Base-by-base conservation (phyloP, 164 flowering plant species). In the Nymphaea colorata region DNA sequence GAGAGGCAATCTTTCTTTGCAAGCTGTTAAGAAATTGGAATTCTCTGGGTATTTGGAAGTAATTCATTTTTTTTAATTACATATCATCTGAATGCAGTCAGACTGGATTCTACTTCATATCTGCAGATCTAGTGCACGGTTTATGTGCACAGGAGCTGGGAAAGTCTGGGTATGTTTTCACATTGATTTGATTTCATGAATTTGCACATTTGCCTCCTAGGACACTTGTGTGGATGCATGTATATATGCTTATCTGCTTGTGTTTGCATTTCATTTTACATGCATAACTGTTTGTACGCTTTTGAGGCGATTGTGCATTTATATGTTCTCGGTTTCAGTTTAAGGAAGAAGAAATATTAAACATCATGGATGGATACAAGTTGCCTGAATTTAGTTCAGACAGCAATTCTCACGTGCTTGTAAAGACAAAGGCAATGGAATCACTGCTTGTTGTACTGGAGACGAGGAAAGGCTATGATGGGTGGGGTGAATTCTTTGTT, bases 161-260 rank as follows among this genome's bases (percentile, higher is more conserved):
- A 72, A 63, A 75, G 69, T 75, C 76, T 95, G 99, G 99, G 99
- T 94, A 36, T 74, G 89, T 83, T 8, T 53, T 62, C 69, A 67
- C 4, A 47, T 25, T 25, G 36, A 25, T 25, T 25, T 25, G 36
- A 25, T 25, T 25, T 25, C 36, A 25, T 25, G 36, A 25, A 25
- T 25, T 25, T 25, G 36, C 36, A 25, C 36, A 25, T 25, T 25
- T 25, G 36, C 36, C 36, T 25, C 36, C 36, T 25, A 25, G 36
- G 36, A 25, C 36, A 25, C 36, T 25, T 25, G 36, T 25, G 36
- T 25, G 36, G 36, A 25, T 25, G 36, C 36, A 25, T 25, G 36
- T 25, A 25, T 25, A 25, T 25, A 25, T 25, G 36, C 36, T 25
- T 25, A 25, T 25, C 36, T 25, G 36, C 36, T 25, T 25, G 36